Evolutionary conservation across 1,139 yeast genomes (phyloP).

Genomic region (Debaryomyces singareniensis): DNA sequence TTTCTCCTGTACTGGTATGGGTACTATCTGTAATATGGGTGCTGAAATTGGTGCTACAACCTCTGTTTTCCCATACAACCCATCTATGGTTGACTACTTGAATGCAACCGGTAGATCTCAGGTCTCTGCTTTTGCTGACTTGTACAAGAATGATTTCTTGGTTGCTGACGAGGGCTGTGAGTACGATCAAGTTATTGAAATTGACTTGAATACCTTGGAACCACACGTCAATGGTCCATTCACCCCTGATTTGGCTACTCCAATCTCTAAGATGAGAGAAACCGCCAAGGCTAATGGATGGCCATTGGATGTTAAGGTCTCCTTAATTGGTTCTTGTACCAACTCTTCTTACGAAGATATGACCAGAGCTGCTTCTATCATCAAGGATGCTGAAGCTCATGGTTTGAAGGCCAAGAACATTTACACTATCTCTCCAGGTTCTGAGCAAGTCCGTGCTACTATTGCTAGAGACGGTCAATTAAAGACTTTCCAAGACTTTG

Average conservation of each 20-base stretch:
- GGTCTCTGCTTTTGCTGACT: slow-evolving; percentile 76
- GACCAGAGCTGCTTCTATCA: slow-evolving; percentile 95
- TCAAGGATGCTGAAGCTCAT: slow-evolving; percentile 82
- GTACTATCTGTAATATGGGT: slow-evolving; percentile 99
- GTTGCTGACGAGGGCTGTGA: slow-evolving; percentile 92
- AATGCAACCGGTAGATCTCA: slow-evolving; percentile 80
- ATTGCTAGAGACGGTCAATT: slow-evolving; percentile 96
- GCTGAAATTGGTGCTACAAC: slow-evolving; percentile 99
- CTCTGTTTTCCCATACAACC: slow-evolving; percentile 95
- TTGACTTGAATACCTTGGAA: slow-evolving; percentile 90
- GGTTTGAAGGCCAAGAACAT: slow-evolving; percentile 88
- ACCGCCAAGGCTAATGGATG: slow-evolving; percentile 83
- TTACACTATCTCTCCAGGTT: slow-evolving; percentile 97
- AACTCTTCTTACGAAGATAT: slow-evolving; percentile 98
- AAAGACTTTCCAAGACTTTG: slow-evolving; percentile 82
- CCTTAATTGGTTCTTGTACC: slow-evolving; percentile 98
- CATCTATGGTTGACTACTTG: slow-evolving; percentile 84
- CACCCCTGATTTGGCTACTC: slow-evolving; percentile 98
- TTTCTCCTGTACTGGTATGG: slow-evolving; percentile 99
- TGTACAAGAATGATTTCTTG: slow-evolving; percentile 72
- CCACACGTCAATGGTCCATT: slow-evolving; percentile 99
- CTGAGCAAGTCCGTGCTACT: slow-evolving; percentile 98
- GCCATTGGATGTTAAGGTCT: slow-evolving; percentile 93
- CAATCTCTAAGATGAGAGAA: slow-evolving; percentile 87
- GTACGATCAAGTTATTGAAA: slow-evolving; percentile 93